Evolutionary conservation across 495 filamentous ascomycete genomes (phyloP).

Genomic region (Penicillium desertorum): DNA sequence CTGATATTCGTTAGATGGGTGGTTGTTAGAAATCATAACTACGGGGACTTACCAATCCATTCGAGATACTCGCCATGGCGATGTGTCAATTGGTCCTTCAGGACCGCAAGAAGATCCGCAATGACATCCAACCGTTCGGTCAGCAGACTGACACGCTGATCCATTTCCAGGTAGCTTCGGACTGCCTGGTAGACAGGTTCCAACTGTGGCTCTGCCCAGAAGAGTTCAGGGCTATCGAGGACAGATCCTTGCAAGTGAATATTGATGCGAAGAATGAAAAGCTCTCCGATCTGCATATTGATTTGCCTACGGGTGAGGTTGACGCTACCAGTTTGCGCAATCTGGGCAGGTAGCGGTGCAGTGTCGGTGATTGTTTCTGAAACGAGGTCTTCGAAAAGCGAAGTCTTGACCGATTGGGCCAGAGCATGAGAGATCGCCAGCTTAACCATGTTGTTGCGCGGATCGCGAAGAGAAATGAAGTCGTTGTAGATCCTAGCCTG

Average conservation of each 20-base stretch:
- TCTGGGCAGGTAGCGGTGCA: constrained; percentile 84
- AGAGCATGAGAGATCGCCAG: constrained; percentile 93
- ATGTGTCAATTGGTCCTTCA: constrained; percentile 94
- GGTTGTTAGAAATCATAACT: background rate
- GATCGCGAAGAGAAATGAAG: constrained; percentile 90
- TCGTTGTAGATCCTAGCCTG: constrained; percentile 99
- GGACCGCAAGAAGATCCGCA: constrained; percentile 86
- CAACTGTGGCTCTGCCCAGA: constrained; percentile 96
- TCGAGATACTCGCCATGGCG: constrained; percentile 95
- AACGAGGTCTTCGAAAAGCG: constrained; percentile 93
- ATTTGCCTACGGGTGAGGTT: constrained; percentile 79
- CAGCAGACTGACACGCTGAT: constrained; percentile 86
- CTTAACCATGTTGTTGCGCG: constrained; percentile 96
- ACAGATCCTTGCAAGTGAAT: constrained; percentile 97
- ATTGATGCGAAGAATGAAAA: constrained; percentile 95
- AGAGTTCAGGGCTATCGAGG: constrained; percentile 94
- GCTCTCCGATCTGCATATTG: constrained; percentile 97
- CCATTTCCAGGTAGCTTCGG: constrained; percentile 94
- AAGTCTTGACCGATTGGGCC: constrained; percentile 94
- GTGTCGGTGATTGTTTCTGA: constrained; percentile 87
- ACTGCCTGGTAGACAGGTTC: constrained; percentile 96
- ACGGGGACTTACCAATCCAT: constrained; percentile 77
- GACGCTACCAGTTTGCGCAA: constrained; percentile 88
- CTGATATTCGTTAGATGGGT: constrained; percentile 39
- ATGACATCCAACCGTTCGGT: constrained; percentile 92